A percentile compares a stretch with the other conserved stretches of the same genome.
phyloP scores from a whole-genome alignment of 2,329 filamentous ascomycete genomes.

The Neospermospora avenae region DNA sequence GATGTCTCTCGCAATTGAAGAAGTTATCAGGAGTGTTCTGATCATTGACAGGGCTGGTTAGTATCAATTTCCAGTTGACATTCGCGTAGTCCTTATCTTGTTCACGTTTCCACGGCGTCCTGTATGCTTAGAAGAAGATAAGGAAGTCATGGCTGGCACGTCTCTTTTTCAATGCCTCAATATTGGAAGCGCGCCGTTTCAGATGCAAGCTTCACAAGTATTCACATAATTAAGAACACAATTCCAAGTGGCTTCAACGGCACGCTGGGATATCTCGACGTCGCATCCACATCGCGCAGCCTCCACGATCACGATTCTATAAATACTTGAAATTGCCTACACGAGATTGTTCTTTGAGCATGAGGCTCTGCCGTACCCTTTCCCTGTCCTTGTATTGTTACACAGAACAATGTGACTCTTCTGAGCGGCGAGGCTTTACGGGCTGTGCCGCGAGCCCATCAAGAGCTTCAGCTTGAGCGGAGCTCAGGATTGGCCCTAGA shows the following conservation, averaged over 20 bases:
- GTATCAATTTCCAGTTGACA: too few relatives aligned
- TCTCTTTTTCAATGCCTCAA: too few relatives aligned
- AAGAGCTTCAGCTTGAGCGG: not conserved
- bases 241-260: not conserved
- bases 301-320: conserved; percentile 1
- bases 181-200: not conserved
- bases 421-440: conserved; percentile 30
- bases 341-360: not conserved
- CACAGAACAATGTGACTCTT: conserved; percentile 36
- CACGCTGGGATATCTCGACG: not conserved
- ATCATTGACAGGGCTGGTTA: too few relatives aligned
- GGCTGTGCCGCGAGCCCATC: conserved; percentile 1
- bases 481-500: not conserved
- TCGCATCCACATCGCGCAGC: not conserved
- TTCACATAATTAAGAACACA: not conserved
- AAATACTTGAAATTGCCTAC: not conserved
- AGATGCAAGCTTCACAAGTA: not conserved
- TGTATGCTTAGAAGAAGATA: not conserved
- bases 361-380: conserved; percentile 31
- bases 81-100: too few relatives aligned
- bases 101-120: not conserved
- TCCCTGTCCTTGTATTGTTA: conserved; percentile 35
- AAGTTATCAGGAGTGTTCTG: too few relatives aligned
- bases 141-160: not conserved
- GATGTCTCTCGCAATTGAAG: too few relatives aligned